phyloP scores from a whole-genome alignment of 2,329 filamentous ascomycete genomes.

The Fusarium sacchari region DNA sequence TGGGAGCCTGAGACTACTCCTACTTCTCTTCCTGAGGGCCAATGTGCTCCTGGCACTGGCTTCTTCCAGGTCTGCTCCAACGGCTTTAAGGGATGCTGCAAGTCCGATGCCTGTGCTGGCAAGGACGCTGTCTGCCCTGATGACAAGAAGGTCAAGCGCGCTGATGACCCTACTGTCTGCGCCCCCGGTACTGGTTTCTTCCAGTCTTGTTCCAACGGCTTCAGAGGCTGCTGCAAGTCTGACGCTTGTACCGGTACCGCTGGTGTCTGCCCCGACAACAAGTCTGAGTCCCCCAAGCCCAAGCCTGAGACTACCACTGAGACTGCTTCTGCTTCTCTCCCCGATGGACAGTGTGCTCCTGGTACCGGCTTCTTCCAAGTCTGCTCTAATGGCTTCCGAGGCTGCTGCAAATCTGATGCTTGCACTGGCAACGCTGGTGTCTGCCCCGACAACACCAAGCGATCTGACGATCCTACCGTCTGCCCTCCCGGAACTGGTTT shows the following conservation, averaged over 20 bases:
- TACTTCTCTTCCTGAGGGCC: not conserved
- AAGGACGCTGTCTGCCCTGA: not conserved
- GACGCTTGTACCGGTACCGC: conserved; percentile 8
- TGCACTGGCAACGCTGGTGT: conserved; percentile 14
- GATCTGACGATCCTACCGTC: conserved; percentile 3
- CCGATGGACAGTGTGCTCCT: not conserved
- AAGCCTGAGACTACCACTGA: not conserved
- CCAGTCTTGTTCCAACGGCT: conserved; percentile 23
- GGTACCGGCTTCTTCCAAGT: conserved; percentile 14
- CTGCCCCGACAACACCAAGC: conserved; percentile 7
- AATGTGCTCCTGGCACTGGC: conserved; percentile 8
- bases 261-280: not conserved
- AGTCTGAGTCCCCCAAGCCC: not conserved
- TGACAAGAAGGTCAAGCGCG: not conserved
- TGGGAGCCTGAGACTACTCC: not conserved
- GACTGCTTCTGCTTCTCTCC: not conserved
- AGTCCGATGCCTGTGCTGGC: conserved; percentile 4
- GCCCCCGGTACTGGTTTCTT: conserved; percentile 17
- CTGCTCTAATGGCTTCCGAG: conserved; percentile 25
- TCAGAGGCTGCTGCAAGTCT: conserved; percentile 26
- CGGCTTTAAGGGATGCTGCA: conserved; percentile 7
- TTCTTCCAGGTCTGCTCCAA: conserved; percentile 16
- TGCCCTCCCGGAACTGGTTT: conserved; percentile 7
- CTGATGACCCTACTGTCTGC: not conserved
- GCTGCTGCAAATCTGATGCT: conserved; percentile 24